phyloP scores from a whole-genome alignment of 179 eudicot genomes.

The Nepenthes alata region DNA sequence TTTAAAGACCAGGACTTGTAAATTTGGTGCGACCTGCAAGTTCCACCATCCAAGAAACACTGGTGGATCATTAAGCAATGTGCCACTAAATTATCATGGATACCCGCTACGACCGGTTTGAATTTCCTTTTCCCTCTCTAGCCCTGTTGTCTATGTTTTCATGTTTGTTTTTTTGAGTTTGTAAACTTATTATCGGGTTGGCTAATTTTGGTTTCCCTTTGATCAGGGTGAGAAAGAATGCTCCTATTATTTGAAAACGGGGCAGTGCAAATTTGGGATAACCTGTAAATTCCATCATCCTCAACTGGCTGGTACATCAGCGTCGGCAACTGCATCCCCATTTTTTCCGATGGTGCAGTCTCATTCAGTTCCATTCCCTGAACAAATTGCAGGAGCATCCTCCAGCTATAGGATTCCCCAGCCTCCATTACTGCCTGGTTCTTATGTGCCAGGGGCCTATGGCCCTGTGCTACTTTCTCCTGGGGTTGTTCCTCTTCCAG shows the following conservation, averaged over 20 bases:
- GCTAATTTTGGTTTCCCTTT: not conserved
- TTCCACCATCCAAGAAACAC: conserved; percentile 78
- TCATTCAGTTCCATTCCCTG: conserved; percentile 54
- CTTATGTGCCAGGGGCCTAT: conserved; percentile 68
- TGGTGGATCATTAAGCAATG: conserved; percentile 58
- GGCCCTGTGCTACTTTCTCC: conserved; percentile 74
- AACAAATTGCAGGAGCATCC: conserved; percentile 36
- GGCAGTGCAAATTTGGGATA: conserved; percentile 91
- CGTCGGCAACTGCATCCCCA: conserved; percentile 69
- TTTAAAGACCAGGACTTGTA: conserved; percentile 85
- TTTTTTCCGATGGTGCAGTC: conserved; percentile 89
- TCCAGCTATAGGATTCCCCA: conserved; percentile 52
- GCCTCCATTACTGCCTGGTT: conserved; percentile 69
- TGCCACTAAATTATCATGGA: conserved; percentile 62
- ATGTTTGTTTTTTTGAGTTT: not conserved
- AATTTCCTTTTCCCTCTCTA: not conserved
- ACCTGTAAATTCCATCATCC: conserved; percentile 99
- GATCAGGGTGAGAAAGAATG: conserved; percentile 79
- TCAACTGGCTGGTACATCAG: conserved; percentile 51
- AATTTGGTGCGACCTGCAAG: conserved; percentile 88
- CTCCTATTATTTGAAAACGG: conserved; percentile 98
- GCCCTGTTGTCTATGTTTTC: not conserved
- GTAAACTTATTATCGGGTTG: not conserved
- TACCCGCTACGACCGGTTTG: conserved; percentile 80
- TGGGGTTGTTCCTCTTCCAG: conserved; percentile 72